Conservation (phyloP, 257 asterid species). For the Gentiana straminea region DNA sequence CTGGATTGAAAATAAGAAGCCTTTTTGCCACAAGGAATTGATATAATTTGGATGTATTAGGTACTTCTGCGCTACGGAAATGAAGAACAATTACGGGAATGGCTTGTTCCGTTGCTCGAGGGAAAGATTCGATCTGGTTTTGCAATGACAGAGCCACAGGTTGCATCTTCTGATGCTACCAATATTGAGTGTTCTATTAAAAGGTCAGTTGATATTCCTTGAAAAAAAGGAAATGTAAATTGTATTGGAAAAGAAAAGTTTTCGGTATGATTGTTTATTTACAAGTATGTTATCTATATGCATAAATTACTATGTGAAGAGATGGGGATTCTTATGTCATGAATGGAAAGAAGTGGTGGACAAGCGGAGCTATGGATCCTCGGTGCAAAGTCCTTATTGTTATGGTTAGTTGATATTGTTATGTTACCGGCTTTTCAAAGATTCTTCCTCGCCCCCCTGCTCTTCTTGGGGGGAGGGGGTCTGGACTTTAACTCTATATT, state of each 20-base stretch:
- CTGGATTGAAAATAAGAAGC: not conserved
- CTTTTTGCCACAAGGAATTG: not conserved
- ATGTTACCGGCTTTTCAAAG: not conserved
- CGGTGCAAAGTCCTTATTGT: constrained; percentile 86
- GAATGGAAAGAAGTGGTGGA: constrained; percentile 97
- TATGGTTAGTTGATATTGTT: constrained; percentile 46
- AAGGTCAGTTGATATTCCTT: constrained; percentile 33
- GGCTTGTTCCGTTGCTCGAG: constrained; percentile 91
- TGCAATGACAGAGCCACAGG: constrained; percentile 99
- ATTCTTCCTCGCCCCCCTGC: not conserved
- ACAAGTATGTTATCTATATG: not conserved
- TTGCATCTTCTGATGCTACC: constrained; percentile 97
- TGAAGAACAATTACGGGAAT: constrained; percentile 61
- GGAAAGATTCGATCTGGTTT: constrained; percentile 89
- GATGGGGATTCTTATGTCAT: constrained; percentile 63
- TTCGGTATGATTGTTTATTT: constrained; percentile 1
- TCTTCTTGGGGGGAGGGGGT: not conserved
- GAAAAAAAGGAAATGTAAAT: not conserved
- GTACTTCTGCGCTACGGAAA: constrained; percentile 87
- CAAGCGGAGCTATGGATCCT: constrained; percentile 99
- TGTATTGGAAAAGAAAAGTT: not conserved
- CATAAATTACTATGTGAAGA: constrained; percentile 24
- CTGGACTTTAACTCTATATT: constrained; percentile 1
- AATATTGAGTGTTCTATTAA: constrained; percentile 88
- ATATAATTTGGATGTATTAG: constrained; percentile 16